These are phyloP conservation scores for Geotrichum armillariae DNA, from an alignment of 1,139 yeast species.

Conservation along the genomic window DNA sequence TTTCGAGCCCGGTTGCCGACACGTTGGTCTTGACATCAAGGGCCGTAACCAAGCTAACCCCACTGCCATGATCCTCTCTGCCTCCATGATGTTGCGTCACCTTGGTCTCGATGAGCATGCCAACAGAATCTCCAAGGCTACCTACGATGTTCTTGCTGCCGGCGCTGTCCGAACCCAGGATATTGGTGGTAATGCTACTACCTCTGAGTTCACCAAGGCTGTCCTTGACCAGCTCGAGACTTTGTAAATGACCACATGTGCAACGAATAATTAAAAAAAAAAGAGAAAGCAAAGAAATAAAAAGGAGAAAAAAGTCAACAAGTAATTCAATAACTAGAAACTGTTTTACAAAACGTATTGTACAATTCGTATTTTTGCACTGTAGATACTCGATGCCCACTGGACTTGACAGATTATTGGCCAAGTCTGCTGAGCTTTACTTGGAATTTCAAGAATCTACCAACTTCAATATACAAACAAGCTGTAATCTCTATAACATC, in stretches of 20 bases:
- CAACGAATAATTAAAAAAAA: no score
- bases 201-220: slow-evolving; percentile 92
- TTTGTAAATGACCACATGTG: slow-evolving; percentile 37
- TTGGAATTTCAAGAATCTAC: no score
- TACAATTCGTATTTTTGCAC: no score
- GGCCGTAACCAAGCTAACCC: slow-evolving; percentile 97
- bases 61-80: slow-evolving; percentile 92
- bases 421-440: no score
- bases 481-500: no score
- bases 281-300: no score
- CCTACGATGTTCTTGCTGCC: slow-evolving; percentile 84
- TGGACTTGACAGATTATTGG: no score
- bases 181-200: slow-evolving; percentile 84
- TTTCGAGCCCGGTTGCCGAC: slow-evolving; percentile 99
- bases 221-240: slow-evolving; percentile 62
- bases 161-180: slow-evolving; percentile 81
- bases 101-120: slow-evolving; percentile 84
- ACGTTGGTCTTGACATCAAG: slow-evolving; percentile 94
- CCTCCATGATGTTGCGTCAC: slow-evolving; percentile 91
- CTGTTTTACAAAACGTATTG: no score
- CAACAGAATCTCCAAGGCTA: slow-evolving; percentile 83
- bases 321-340: no score
- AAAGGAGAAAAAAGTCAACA: no score
- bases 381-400: no score
- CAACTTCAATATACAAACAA: no score